A percentile compares a stretch with the other conserved stretches of the same genome.
These are phyloP conservation scores for Aspergillus persii DNA, from an alignment of 2,329 filamentous ascomycete genomes.

Conservation along the genomic window DNA sequence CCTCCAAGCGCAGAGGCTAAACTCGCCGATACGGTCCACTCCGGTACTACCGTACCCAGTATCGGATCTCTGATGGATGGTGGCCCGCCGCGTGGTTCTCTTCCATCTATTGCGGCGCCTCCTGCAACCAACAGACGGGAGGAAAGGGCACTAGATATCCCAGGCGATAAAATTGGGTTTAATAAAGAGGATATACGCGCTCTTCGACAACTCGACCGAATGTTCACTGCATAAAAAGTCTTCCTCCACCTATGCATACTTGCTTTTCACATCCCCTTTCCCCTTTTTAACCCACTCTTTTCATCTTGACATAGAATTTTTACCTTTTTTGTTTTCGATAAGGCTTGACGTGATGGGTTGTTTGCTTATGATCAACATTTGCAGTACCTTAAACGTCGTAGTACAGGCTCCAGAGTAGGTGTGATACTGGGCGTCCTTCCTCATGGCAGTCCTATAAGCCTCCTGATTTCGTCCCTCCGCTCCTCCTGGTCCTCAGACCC, in stretches of 20 bases:
- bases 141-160: conserved; percentile 54
- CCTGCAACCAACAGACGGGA: conserved; percentile 18
- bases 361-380: neutral
- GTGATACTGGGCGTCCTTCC: too few relatives aligned
- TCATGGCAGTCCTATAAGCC: conserved; percentile 20
- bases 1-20: conserved; percentile 21
- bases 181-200: conserved; percentile 63
- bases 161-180: conserved; percentile 56
- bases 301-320: conserved; percentile 11
- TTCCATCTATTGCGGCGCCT: conserved; percentile 24
- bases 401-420: too few relatives aligned
- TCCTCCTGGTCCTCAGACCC: conserved; percentile 12
- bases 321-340: neutral
- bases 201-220: conserved; percentile 62
- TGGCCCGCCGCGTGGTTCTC: conserved; percentile 26
- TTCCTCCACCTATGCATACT: neutral
- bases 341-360: neutral
- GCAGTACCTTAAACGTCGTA: too few relatives aligned
- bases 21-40: conserved; percentile 24
- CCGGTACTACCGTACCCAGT: conserved; percentile 51
- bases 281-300: neutral
- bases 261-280: neutral
- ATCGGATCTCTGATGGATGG: conserved; percentile 50
- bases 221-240: conserved; percentile 40
- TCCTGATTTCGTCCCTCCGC: conserved; percentile 4